Evolutionary conservation across 768 basidiomycete genomes (phyloP).

Genomic region (Kwoniella shandongensis): DNA sequence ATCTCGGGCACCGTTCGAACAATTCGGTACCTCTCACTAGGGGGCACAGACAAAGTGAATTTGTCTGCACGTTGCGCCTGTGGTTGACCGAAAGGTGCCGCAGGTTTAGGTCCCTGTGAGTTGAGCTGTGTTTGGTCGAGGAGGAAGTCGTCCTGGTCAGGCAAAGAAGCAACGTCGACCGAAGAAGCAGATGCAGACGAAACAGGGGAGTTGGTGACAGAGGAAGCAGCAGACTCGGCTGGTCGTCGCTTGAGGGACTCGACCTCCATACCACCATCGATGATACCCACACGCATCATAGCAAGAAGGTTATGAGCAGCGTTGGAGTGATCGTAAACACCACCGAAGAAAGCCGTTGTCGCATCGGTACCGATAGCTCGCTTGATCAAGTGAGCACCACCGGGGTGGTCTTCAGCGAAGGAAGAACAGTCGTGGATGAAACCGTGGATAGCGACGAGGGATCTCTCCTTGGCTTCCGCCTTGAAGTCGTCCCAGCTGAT

Average conservation of each 20-base stretch:
- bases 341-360: slow-evolving; percentile 91
- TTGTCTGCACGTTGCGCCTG: slow-evolving; percentile 55
- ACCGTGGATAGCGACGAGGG: slow-evolving; percentile 80
- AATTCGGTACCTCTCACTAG: slow-evolving; percentile 70
- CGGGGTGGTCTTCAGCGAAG: slow-evolving; percentile 89
- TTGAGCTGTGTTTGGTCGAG: slow-evolving; percentile 36
- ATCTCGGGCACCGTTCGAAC: slow-evolving; percentile 53
- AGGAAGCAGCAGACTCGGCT: slow-evolving; percentile 31
- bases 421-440: slow-evolving; percentile 86
- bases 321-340: slow-evolving; percentile 84
- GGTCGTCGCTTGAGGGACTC: slow-evolving; percentile 50
- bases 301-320: slow-evolving; percentile 80
- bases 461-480: slow-evolving; percentile 73
- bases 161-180: slow-evolving; percentile 18
- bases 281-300: slow-evolving; percentile 73
- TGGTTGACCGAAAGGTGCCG: slow-evolving; percentile 58
- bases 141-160: slow-evolving; percentile 18
- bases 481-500: slow-evolving; percentile 86
- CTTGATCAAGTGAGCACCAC: slow-evolving; percentile 77
- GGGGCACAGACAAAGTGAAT: slow-evolving; percentile 60
- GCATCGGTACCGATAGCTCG: slow-evolving; percentile 88
- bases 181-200: slow-evolving; percentile 28
- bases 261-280: slow-evolving; percentile 67
- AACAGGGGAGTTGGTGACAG: slow-evolving; percentile 23
- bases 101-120: slow-evolving; percentile 41